phyloP scores from a whole-genome alignment of 129 eudicot genomes.

The Flaveria ramosissima region DNA sequence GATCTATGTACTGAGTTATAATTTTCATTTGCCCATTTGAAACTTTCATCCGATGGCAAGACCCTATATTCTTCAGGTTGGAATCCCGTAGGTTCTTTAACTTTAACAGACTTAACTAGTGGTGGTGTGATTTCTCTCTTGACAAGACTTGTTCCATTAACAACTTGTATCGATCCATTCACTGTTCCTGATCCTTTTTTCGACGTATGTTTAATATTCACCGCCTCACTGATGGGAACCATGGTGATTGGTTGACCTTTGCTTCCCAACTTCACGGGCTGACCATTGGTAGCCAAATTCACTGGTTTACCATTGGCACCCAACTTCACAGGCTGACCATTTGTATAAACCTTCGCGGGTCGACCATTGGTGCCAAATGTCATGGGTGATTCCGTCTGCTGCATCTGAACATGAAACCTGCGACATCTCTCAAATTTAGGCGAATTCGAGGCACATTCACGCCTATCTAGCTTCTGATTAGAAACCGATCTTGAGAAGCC shows the following conservation, averaged over 20 bases:
- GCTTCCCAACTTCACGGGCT: slow-evolving; percentile 49
- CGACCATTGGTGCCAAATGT: slow-evolving; percentile 51
- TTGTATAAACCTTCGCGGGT: slow-evolving; percentile 44
- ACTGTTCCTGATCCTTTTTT: slow-evolving; percentile 28
- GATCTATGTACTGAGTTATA: slow-evolving; percentile 81
- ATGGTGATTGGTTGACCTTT: slow-evolving; percentile 62
- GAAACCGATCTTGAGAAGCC: slow-evolving; percentile 53
- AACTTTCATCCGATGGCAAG: slow-evolving; percentile 81
- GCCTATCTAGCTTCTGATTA: slow-evolving; percentile 30
- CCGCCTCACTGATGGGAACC: slow-evolving; percentile 68
- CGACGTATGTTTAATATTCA: slow-evolving; percentile 36
- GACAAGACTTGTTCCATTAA: slow-evolving; percentile 52
- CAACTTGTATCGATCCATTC: slow-evolving; percentile 45
- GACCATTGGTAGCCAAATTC: slow-evolving; percentile 50
- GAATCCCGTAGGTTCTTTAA: slow-evolving; percentile 45
- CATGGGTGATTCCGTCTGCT: slow-evolving; percentile 54
- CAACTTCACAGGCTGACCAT: slow-evolving; percentile 52
- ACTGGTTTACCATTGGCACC: slow-evolving; percentile 51
- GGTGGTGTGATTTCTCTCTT: slow-evolving; percentile 46
- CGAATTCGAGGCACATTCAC: slow-evolving; percentile 19
- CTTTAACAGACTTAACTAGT: slow-evolving; percentile 37
- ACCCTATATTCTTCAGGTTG: slow-evolving; percentile 71
- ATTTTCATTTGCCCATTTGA: slow-evolving; percentile 92
- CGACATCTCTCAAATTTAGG: slow-evolving; percentile 21
- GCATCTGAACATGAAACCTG: slow-evolving; percentile 50